Evolutionary conservation across 1,139 yeast genomes (phyloP).

Genomic region (Taphrina flavorubra): DNA sequence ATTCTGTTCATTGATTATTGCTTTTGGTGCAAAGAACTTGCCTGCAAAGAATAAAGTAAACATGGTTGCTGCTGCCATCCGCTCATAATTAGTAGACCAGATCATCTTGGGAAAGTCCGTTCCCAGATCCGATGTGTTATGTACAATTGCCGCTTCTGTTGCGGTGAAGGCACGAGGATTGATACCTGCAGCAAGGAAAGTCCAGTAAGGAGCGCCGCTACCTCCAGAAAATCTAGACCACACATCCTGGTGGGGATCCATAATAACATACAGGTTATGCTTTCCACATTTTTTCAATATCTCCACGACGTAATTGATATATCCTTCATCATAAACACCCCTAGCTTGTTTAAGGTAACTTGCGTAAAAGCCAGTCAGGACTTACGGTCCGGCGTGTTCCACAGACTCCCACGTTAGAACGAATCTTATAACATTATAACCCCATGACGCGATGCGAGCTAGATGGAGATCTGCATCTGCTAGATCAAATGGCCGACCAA

Average conservation of each 20-base stretch:
- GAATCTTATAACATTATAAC: constrained; percentile 78
- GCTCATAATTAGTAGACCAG: constrained; percentile 87
- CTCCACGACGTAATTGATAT: constrained; percentile 69
- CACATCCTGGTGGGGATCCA: constrained; percentile 93
- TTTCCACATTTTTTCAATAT: constrained; percentile 64
- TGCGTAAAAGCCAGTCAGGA: neutral
- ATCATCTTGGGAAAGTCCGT: constrained; percentile 75
- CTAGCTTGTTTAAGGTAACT: constrained; percentile 21
- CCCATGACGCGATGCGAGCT: constrained; percentile 73
- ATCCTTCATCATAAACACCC: constrained; percentile 77
- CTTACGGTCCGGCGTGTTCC: constrained; percentile 79
- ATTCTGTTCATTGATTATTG: constrained; percentile 69
- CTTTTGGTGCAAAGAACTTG: constrained; percentile 68
- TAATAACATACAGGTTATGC: constrained; percentile 75
- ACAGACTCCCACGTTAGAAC: constrained; percentile 90
- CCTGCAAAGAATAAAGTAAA: constrained; percentile 88
- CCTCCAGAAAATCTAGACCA: constrained; percentile 96
- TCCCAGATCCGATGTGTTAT: constrained; percentile 58
- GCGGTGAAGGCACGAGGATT: constrained; percentile 70
- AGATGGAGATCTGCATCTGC: constrained; percentile 75
- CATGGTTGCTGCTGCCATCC: constrained; percentile 80
- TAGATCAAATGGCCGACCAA: constrained; percentile 79
- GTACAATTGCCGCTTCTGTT: constrained; percentile 78
- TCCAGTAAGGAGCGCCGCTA: constrained; percentile 95
- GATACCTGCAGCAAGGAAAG: constrained; percentile 90